Evolutionary conservation across 2,329 filamentous ascomycete genomes (phyloP), one percentile per base, ranked within the genome.

Genomic region (Talaromyces sp.): DNA sequence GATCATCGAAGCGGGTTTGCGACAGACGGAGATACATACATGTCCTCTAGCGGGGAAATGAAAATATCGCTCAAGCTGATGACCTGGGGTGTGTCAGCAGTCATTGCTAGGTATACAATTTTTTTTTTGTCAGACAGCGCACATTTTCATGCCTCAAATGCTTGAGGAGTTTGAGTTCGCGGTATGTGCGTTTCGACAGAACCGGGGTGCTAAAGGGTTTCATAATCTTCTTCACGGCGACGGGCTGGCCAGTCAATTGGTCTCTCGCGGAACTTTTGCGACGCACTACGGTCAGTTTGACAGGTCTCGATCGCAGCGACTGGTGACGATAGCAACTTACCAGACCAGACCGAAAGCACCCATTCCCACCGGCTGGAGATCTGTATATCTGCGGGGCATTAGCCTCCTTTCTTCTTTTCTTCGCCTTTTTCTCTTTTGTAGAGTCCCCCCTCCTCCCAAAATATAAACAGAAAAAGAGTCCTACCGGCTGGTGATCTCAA

Each of bases 221-320:
- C 93, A 99, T 98, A 74, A 99, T 99, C 86, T 99, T 99, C 86
- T 99, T 99, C 75, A 99, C 93, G 63, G 95, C 95, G 64, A 99
- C 95, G 78, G 93, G 92, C 78, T 97, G 93, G 76, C 86, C 91
- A 63, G 95, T 98, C 78, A 99, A 92, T 82, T 98, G 93, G 78
- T 99, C 95, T 80, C 92, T 93, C 62, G 95, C 95, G 66, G 95
- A 98, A 80, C 93, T 98, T 75, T 69, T 57, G 28, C 33, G 22
- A 9, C 3, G 36, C 44, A 56, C 2, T 59, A 55, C 49, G 32
- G 52, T 72, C 63, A 71, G 67, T 58, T 57, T 30, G n/a, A 19
- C n/a, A n/a, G 30, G 39, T 57, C 27, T 53, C 11, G 15, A 55
- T 54, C 17, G 13, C 57, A 19, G 28, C 3, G 57, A 39, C 55